Evolutionary conservation across 805 yeast species (phyloP).

Genomic region (Myxozyma lipomycoides): DNA sequence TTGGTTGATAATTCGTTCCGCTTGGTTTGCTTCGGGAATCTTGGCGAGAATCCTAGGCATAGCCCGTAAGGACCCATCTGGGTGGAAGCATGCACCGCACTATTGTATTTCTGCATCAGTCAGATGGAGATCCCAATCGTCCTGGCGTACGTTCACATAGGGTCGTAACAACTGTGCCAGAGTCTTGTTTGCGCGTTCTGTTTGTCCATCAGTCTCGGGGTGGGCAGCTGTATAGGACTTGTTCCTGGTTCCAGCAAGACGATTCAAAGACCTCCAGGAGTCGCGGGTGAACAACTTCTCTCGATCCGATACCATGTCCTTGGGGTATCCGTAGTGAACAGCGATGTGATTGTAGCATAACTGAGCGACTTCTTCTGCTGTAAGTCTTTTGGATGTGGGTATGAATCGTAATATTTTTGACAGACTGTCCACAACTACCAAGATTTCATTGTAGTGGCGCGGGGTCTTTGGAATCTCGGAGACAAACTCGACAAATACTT

Average conservation of each 20-base stretch:
- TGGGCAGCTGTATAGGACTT: too few relatives aligned
- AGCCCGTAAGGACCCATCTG: neutral
- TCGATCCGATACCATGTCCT: neutral
- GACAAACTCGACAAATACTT: neutral
- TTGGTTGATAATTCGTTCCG: neutral
- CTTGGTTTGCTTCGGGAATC: neutral
- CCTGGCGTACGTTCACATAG: too few relatives aligned
- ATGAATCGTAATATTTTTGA: conserved; percentile 4
- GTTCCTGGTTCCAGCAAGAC: too few relatives aligned
- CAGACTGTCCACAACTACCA: conserved; percentile 5
- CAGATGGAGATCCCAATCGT: neutral
- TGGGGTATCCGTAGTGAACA: neutral
- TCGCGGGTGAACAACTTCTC: neutral
- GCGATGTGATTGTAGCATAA: neutral
- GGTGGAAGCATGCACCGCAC: neutral
- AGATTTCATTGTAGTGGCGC: neutral
- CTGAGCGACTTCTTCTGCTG: neutral
- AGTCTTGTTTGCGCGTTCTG: too few relatives aligned
- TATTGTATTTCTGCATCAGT: neutral
- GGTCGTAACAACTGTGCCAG: too few relatives aligned
- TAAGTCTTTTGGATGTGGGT: neutral
- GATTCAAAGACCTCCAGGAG: neutral
- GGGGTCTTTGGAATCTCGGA: too few relatives aligned
- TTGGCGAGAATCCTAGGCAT: neutral
- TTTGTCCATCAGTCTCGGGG: too few relatives aligned